phyloP scores from a whole-genome alignment of 1,284 basidiomycete genomes.

The Ceratobasidium sp. region DNA sequence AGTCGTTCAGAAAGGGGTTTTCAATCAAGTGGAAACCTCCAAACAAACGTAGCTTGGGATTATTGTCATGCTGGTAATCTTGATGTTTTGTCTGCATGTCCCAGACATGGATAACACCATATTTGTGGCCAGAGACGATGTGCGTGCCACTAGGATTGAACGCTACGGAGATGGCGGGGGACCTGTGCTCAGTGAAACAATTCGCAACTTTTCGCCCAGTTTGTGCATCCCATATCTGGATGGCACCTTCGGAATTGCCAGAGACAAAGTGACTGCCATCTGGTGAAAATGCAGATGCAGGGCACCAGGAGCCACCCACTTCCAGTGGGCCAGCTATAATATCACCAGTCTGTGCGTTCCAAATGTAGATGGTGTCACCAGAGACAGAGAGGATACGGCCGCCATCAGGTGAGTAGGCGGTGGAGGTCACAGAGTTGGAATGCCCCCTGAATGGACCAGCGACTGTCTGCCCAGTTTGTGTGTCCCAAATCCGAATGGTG shows the following conservation, averaged over 20 bases:
- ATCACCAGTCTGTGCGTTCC: background rate
- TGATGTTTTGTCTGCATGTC: too few relatives aligned
- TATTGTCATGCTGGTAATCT: too few relatives aligned
- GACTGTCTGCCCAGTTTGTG: background rate
- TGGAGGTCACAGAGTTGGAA: background rate
- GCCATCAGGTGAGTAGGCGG: background rate
- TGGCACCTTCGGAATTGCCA: background rate
- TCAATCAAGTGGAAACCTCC: too few relatives aligned
- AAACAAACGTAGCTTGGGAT: too few relatives aligned
- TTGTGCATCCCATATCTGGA: background rate
- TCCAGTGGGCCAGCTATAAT: background rate
- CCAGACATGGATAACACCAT: too few relatives aligned
- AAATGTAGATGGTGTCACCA: background rate
- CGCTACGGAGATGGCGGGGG: too few relatives aligned
- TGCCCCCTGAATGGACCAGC: background rate
- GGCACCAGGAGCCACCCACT: background rate
- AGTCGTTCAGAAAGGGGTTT: too few relatives aligned
- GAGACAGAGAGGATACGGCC: background rate
- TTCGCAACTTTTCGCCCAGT: too few relatives aligned
- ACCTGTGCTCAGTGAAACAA: too few relatives aligned
- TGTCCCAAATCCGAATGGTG: background rate
- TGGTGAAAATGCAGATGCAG: background rate
- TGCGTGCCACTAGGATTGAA: too few relatives aligned
- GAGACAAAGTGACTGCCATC: background rate
- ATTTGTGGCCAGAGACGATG: too few relatives aligned